Evolutionary conservation across 2,329 filamentous ascomycete genomes (phyloP).

Genomic region (Cladophialophora carrionii): DNA sequence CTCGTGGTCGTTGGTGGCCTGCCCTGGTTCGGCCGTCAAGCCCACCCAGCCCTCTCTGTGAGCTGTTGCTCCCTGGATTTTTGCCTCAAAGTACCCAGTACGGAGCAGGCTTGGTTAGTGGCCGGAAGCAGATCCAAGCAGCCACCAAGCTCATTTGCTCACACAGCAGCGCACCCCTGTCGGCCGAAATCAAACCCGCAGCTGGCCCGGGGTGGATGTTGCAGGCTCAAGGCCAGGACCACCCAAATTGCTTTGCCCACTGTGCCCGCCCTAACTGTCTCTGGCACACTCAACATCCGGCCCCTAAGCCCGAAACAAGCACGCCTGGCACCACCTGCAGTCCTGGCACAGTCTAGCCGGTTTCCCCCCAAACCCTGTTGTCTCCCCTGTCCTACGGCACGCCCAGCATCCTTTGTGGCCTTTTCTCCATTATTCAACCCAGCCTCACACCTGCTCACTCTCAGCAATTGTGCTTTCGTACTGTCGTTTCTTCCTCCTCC

Average conservation of each 20-base stretch:
- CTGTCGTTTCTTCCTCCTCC: conserved; percentile 37
- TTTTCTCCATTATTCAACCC: conserved; percentile 22
- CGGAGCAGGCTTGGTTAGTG: conserved; percentile 1
- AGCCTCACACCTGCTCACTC: conserved; percentile 34
- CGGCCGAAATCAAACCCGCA: conserved; percentile 24
- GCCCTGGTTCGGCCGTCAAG: neutral
- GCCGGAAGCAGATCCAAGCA: conserved; percentile 21
- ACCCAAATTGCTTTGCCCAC: conserved; percentile 26
- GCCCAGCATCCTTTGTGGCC: conserved; percentile 26
- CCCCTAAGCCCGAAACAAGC: conserved; percentile 35
- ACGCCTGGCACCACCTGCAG: conserved; percentile 23
- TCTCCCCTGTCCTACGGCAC: conserved; percentile 14
- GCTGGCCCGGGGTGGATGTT: conserved; percentile 2
- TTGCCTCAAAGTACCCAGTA: neutral
- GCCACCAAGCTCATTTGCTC: conserved; percentile 8
- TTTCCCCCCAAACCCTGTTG: conserved; percentile 27
- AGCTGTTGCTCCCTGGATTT: neutral
- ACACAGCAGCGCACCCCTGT: neutral
- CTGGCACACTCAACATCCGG: conserved; percentile 8
- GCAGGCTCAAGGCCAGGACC: conserved; percentile 17
- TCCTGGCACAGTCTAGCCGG: conserved; percentile 11
- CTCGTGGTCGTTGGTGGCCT: conserved; percentile 12
- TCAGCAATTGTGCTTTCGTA: conserved; percentile 16
- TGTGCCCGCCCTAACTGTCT: conserved; percentile 22
- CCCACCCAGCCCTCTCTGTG: conserved; percentile 16